These are phyloP conservation scores for Aurinia saxatilis DNA, from an alignment of 345 rosid genomes.

Conservation along the genomic window DNA sequence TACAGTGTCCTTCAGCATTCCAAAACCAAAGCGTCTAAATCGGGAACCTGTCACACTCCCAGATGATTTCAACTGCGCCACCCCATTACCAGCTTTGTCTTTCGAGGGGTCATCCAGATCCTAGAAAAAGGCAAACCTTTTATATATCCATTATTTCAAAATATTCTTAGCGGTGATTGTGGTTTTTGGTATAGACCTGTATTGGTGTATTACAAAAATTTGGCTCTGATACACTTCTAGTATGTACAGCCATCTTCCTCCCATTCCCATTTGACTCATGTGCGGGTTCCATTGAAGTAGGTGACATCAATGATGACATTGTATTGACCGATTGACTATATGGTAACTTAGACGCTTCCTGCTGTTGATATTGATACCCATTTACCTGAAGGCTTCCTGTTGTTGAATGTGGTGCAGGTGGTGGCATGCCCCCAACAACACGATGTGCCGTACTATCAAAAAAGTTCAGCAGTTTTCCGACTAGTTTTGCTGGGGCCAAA, in stretches of 20 bases:
- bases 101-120: constrained; percentile 53
- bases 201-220: constrained; percentile 48
- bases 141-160: not conserved
- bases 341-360: constrained; percentile 32
- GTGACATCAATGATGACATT: constrained; percentile 44
- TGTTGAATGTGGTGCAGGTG: constrained; percentile 44
- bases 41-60: constrained; percentile 52
- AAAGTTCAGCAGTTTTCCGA: constrained; percentile 54
- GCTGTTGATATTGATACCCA: constrained; percentile 37
- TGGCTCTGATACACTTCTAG: constrained; percentile 69
- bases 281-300: constrained; percentile 45
- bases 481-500: constrained; percentile 56
- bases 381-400: constrained; percentile 27
- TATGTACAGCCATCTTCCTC: constrained; percentile 37
- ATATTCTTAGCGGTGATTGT: not conserved
- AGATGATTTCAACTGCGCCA: constrained; percentile 47
- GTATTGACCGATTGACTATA: constrained; percentile 48
- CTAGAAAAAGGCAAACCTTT: constrained; percentile 14
- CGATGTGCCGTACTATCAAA: constrained; percentile 61
- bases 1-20: constrained; percentile 73
- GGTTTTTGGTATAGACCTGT: constrained; percentile 37
- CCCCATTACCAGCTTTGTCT: constrained; percentile 39
- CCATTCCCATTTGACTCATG: constrained; percentile 43
- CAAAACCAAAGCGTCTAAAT: constrained; percentile 76
- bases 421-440: constrained; percentile 68